A percentile compares a stretch with the other conserved stretches of the same genome.
phyloP scores from a whole-genome alignment of 108 stramenopile genomes.

The Cylindrotheca closterium region DNA sequence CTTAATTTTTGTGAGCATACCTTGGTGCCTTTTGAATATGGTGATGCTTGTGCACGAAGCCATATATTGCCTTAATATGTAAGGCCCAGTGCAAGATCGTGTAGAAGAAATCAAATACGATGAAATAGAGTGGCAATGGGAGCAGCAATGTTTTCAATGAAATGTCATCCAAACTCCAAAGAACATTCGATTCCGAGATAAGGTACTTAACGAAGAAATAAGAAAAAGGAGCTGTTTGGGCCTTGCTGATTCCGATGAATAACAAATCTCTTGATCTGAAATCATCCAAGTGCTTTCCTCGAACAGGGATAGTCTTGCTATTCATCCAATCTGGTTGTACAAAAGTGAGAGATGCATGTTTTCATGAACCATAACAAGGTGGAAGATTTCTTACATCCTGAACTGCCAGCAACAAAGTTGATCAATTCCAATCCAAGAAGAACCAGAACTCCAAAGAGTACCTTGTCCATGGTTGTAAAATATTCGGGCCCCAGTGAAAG shows the following conservation, averaged over 20 bases:
- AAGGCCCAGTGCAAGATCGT: conserved; percentile 89
- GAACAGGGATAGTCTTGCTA: conserved; percentile 63
- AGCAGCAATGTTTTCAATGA: conserved; percentile 38
- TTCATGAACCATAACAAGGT: conserved; percentile 7
- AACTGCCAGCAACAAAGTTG: conserved; percentile 20
- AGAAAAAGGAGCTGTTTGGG: conserved; percentile 73
- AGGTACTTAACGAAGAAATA: conserved; percentile 70
- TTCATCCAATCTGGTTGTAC: conserved; percentile 25
- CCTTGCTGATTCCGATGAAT: conserved; percentile 74
- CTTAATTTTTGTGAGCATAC: background rate
- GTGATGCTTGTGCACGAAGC: conserved; percentile 96
- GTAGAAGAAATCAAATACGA: conserved; percentile 96
- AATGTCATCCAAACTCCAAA: conserved; percentile 52
- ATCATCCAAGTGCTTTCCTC: conserved; percentile 85
- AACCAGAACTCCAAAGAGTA: conserved; percentile 36
- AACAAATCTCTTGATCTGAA: conserved; percentile 54
- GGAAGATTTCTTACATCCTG: conserved; percentile 27
- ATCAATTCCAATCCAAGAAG: conserved; percentile 36
- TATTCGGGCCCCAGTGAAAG: conserved; percentile 13
- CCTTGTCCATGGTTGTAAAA: conserved; percentile 32
- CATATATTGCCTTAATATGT: conserved; percentile 87
- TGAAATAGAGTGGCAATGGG: conserved; percentile 78
- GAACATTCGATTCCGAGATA: conserved; percentile 40
- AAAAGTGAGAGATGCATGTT: conserved; percentile 1
- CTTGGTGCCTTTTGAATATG: conserved; percentile 94